Evolutionary conservation across 768 basidiomycete species (phyloP).

Genomic region (Agaricus blazei): DNA sequence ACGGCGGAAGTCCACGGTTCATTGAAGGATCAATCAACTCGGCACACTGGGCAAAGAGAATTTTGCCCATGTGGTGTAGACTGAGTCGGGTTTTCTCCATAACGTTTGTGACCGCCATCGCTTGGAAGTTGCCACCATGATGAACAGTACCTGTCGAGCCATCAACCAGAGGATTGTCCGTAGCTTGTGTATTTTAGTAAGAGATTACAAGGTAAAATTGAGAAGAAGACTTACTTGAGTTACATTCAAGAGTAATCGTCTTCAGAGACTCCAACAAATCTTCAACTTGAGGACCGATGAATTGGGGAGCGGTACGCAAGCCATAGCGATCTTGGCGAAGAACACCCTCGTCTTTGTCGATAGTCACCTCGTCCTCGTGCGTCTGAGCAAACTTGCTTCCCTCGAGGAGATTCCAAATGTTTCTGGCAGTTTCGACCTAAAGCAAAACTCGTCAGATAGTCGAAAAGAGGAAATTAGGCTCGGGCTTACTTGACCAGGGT

Average conservation of each 20-base stretch:
- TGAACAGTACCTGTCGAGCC: slow-evolving; percentile 60
- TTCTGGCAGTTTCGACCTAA: slow-evolving; percentile 65
- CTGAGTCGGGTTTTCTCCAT: slow-evolving; percentile 84
- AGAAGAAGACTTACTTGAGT: slow-evolving; percentile 56
- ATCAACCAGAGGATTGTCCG: slow-evolving; percentile 84
- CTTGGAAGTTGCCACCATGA: slow-evolving; percentile 89
- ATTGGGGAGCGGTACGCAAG: slow-evolving; percentile 74
- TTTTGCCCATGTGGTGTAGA: slow-evolving; percentile 65
- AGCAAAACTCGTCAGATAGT: background rate
- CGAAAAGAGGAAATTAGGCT: background rate
- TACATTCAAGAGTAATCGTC: slow-evolving; percentile 70
- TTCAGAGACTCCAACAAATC: slow-evolving; percentile 64
- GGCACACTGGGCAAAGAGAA: slow-evolving; percentile 62
- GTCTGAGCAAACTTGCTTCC: slow-evolving; percentile 64
- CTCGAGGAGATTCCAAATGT: slow-evolving; percentile 63
- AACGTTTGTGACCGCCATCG: slow-evolving; percentile 77
- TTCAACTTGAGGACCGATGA: slow-evolving; percentile 82
- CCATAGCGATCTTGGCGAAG: slow-evolving; percentile 81
- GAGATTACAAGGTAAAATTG: background rate
- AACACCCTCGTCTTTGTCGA: slow-evolving; percentile 66
- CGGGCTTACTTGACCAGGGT: slow-evolving; percentile 62
- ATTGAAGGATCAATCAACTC: slow-evolving; percentile 71
- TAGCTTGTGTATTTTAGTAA: slow-evolving; percentile 40
- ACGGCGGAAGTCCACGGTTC: slow-evolving; percentile 82
- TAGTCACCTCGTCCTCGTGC: slow-evolving; percentile 67